Evolutionary conservation across 2,329 filamentous ascomycete species (phyloP), one percentile per base, ranked within the genome.

Genomic region (Stylonectria norvegica): DNA sequence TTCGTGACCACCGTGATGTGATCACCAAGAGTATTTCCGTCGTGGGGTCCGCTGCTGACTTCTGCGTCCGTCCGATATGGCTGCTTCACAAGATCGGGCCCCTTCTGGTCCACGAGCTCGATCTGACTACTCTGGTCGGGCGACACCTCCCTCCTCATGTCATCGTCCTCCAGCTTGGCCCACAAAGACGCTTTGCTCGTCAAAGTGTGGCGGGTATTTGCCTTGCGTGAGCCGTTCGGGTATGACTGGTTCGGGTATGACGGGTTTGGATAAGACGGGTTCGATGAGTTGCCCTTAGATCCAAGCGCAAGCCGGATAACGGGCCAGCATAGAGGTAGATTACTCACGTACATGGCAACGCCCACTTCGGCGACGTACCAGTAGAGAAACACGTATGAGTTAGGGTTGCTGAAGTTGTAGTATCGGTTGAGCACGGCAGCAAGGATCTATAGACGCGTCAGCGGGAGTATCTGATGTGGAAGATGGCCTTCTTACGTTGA

Each of bases 331-430:
- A 81, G 73, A 0, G 79, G 78, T 5, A 83, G 65, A 44, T 83
- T 83, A 19, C 77, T 71, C 12, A 81, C 78, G 34, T 80, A 69
- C 28, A 83, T 67, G 5, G 78, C 76, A 0, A 79, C 79, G 31
- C 72, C 76, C 10, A 72, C 70, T 54, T 83, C 79, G 19, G 76
- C 70, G 7, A 78, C 70, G 48, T 80, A 79, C 78, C 78, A 83
- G 49, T 73, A 73, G 0, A 78, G 70, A 66, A 79, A 83, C 25
- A 73, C 60, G 11, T 66, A 63, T 3, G 73, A 75, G 55, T 78
- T 81, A 1, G 75, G 75, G 15, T 76, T 60, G 12, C 63, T 70
- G 44, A 83, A 80, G 31, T 75, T 78, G 61, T 79, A 80, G 53
- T 78, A 77, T 44, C 81, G 79, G 62, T 80, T 82, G 12, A 83